Conservation (phyloP, 768 basidiomycete species). For the Boletales sp. region DNA sequence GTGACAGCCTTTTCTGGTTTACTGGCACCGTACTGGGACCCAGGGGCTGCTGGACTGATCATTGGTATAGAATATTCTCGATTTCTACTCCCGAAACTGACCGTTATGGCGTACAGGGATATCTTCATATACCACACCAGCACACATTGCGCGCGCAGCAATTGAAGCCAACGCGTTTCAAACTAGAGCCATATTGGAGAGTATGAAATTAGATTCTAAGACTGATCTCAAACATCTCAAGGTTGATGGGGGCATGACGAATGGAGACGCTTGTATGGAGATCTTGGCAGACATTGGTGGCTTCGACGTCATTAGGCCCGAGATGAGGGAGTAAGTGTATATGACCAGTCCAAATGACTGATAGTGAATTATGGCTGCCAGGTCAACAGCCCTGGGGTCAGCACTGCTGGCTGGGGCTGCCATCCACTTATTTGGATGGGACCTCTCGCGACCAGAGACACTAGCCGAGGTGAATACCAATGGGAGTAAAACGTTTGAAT, state of each 20-base stretch:
- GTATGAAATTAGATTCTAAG: slow-evolving; percentile 90
- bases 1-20: slow-evolving; percentile 96
- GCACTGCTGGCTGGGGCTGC: slow-evolving; percentile 92
- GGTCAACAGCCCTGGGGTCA: slow-evolving; percentile 93
- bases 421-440: slow-evolving; percentile 87
- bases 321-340: slow-evolving; percentile 87
- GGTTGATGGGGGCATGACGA: slow-evolving; percentile 99
- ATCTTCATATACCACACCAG: slow-evolving; percentile 84
- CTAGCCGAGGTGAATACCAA: slow-evolving; percentile 83
- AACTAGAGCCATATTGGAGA: slow-evolving; percentile 91
- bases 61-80: slow-evolving; percentile 50
- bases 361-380: slow-evolving; percentile 23
- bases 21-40: slow-evolving; percentile 97
- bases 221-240: slow-evolving; percentile 78
- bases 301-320: slow-evolving; percentile 86
- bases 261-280: slow-evolving; percentile 85
- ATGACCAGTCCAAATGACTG: background rate
- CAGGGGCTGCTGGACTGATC: slow-evolving; percentile 80
- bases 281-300: slow-evolving; percentile 88
- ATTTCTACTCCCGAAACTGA: background rate
- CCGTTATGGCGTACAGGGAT: slow-evolving; percentile 43
- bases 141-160: slow-evolving; percentile 92
- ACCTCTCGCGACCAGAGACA: slow-evolving; percentile 78
- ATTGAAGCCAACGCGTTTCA: slow-evolving; percentile 97
- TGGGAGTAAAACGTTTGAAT: slow-evolving; percentile 68